These are phyloP conservation scores for Alnus rubra DNA, from an alignment of 306 rosid species.

Conservation along the genomic window DNA sequence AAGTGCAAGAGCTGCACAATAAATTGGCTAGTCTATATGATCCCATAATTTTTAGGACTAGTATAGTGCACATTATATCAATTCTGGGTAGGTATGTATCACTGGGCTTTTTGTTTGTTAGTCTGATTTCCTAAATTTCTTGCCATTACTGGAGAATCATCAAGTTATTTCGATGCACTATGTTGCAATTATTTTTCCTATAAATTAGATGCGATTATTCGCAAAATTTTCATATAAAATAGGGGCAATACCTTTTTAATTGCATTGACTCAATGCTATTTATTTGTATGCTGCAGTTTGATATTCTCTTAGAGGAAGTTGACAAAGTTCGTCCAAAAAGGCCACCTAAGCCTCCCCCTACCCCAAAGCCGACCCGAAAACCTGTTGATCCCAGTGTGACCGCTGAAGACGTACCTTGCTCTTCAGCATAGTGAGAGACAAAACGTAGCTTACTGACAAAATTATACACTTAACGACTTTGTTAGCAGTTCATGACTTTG, in stretches of 20 bases:
- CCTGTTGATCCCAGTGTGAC: conserved; percentile 31
- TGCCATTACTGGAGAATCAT: conserved; percentile 4
- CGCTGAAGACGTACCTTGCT: conserved; percentile 45
- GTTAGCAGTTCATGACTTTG: conserved; percentile 14
- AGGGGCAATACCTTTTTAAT: neutral
- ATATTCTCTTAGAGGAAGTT: conserved; percentile 41
- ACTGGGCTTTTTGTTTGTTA: neutral
- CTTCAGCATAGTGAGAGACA: conserved; percentile 52
- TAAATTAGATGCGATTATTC: neutral
- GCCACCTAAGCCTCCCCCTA: conserved; percentile 54
- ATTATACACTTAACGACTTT: conserved; percentile 21
- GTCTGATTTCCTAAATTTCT: neutral
- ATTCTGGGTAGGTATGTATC: neutral
- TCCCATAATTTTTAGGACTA: neutral
- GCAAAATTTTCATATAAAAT: neutral
- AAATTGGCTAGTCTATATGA: neutral
- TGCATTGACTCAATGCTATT: conserved; percentile 6
- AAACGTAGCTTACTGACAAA: conserved; percentile 16
- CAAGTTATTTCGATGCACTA: neutral
- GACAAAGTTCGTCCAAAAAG: conserved; percentile 72
- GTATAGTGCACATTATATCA: neutral
- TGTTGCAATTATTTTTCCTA: neutral
- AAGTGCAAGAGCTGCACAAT: neutral
- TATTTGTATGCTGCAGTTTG: conserved; percentile 58
- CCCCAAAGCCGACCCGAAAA: conserved; percentile 44